phyloP scores from a whole-genome alignment of 495 filamentous ascomycete genomes.

The Hypoxylon intermedium region DNA sequence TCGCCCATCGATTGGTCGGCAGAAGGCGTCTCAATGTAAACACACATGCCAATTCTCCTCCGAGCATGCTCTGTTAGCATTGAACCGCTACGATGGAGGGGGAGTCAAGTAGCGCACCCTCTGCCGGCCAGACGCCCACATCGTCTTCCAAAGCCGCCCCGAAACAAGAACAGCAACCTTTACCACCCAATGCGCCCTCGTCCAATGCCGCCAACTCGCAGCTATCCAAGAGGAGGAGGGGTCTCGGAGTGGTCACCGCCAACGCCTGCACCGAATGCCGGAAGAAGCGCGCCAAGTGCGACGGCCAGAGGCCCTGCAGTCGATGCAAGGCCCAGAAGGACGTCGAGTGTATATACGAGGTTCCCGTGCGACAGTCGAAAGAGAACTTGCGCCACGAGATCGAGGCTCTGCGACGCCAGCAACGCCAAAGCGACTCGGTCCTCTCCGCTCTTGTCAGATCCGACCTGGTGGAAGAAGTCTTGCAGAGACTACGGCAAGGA shows the following conservation, averaged over 20 bases:
- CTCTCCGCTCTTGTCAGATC: constrained; percentile 53
- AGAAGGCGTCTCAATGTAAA: constrained; percentile 10
- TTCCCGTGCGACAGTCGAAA: constrained; percentile 62
- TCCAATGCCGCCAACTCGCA: constrained; percentile 17
- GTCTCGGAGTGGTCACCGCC: constrained; percentile 59
- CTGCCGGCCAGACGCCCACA: constrained; percentile 34
- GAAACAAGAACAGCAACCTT: constrained; percentile 39
- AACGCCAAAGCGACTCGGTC: constrained; percentile 55
- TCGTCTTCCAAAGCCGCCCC: constrained; percentile 37
- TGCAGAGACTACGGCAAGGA: constrained; percentile 55
- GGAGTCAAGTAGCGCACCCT: constrained; percentile 35
- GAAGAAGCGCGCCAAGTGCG: constrained; percentile 66
- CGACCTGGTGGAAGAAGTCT: constrained; percentile 55
- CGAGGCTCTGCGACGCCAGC: constrained; percentile 55
- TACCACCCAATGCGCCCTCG: constrained; percentile 23
- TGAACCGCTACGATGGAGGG: constrained; percentile 40
- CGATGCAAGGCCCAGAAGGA: constrained; percentile 58
- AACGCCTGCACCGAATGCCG: constrained; percentile 66
- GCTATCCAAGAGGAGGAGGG: constrained; percentile 55
- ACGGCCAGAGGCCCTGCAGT: constrained; percentile 59
- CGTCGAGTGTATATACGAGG: constrained; percentile 60
- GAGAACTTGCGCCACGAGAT: constrained; percentile 61
- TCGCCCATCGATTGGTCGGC: background rate
- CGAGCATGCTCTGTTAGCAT: constrained; percentile 29
- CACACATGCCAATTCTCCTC: background rate